Percentiles rank a stretch among this genome's conserved stretches.
Conservation (phyloP, 768 basidiomycete genomes). For the Suillus clintonianus region DNA sequence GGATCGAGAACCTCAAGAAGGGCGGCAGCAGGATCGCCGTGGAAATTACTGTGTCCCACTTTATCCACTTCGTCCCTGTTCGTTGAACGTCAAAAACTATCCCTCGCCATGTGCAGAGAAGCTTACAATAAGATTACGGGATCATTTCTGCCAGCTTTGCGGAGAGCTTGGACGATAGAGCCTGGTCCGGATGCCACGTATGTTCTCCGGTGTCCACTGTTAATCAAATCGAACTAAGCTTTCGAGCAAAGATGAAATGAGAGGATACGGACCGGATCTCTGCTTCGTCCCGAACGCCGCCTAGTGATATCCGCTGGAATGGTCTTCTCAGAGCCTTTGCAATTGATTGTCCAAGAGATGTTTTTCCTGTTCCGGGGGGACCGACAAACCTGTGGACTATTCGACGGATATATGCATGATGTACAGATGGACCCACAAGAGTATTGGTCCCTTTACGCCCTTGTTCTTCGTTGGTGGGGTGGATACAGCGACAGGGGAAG, state of each 20-base stretch:
- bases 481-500: constrained; percentile 7
- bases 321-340: constrained; percentile 81
- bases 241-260: constrained; percentile 12
- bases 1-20: constrained; percentile 92
- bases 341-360: constrained; percentile 86
- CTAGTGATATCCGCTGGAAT: constrained; percentile 90
- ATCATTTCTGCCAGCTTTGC: constrained; percentile 80
- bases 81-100: not conserved
- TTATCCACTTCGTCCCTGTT: constrained; percentile 87
- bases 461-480: constrained; percentile 27
- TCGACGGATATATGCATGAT: not conserved
- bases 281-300: constrained; percentile 92
- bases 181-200: constrained; percentile 92
- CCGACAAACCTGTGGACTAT: constrained; percentile 67
- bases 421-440: constrained; percentile 46
- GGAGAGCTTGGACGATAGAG: constrained; percentile 81
- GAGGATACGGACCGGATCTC: constrained; percentile 55
- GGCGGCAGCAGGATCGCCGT: constrained; percentile 91
- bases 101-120: not conserved
- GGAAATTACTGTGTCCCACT: constrained; percentile 82
- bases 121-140: constrained; percentile 72
- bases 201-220: constrained; percentile 69
- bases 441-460: constrained; percentile 68
- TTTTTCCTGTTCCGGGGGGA: constrained; percentile 91
- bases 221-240: not conserved